Base-by-base conservation (phyloP, 257 asterid genomes). In the Lavandula angustifolia region DNA sequence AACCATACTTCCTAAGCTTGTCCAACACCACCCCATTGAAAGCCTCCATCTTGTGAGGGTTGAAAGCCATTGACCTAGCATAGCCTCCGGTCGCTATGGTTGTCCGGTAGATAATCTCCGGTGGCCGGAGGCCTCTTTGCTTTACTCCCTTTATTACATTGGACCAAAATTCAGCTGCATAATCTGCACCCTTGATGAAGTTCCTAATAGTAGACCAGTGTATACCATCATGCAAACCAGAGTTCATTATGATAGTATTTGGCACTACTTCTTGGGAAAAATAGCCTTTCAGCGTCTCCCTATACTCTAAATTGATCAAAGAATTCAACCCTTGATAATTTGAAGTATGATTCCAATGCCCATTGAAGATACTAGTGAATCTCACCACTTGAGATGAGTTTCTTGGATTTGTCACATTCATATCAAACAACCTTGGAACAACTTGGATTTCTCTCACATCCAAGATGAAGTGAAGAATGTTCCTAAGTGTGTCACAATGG, bases 21-120 rank as follows among this genome's bases (percentile, higher is more conserved):
- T 91, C 98, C 73, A 91, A 38, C 17, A 91, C 83, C 66, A 91
- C 87, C 18, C 98, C 96, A 46, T 88, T 91, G 73, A 72, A 88
- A 4, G 81, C 88, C 95, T 91, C 98, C 95, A 91, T 91, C 49
- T 91, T 91, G 43, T 73, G 73, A 40, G 96, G 98, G 73, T 91
- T 88, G 52, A 81, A 81, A 0, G 80, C 84, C 75, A 86, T 14
- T 3, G 77, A 68, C 63, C 98, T 68, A 3, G 95, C 95, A 18
- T 79, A 76, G 0, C 94, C 98, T 0, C 96, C 96, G 0, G 95
- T 80, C 0, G 98, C 70, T 40, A 88, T 79, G 0, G 98, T 91
- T 5, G 95, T 91, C 71, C 98, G 40, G 56, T 91, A 91, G 52
- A 91, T 79, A 2, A 88, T 67, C 59, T 69, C 85, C 3, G 98